Evolutionary conservation across 1,284 basidiomycete species (phyloP), one percentile per base, ranked within the genome.

Genomic region (Taiwanofungus camphoratus): DNA sequence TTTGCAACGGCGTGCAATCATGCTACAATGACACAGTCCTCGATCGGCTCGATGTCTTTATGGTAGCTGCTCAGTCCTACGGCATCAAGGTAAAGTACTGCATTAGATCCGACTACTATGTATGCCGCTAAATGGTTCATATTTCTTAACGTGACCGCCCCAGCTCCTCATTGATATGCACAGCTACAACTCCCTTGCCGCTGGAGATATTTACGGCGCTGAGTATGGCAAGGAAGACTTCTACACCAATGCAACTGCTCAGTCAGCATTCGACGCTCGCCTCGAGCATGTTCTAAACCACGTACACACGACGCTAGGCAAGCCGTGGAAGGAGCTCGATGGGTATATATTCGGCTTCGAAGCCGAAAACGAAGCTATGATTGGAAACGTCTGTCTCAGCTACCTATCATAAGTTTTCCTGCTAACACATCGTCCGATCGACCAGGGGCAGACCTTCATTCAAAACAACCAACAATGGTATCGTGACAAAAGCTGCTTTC

Each of bases 331-430:
- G 36, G 61, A 70, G 48, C 59, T 73, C 3, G 63, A 57, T 32
- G 61, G 63, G 7, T 69, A 71, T 44, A 70, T 75, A 42, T 72
- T 72, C 43, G 71, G 66, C 0, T 62, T 66, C 39, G 64, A 70
- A 55, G 67, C 69, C 6, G 64, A 73, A 54, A 72, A 73, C 41
- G 70, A 71, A 52, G 64, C 66, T 27, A 38, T 46, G 37, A 42
- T 41, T 18, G 38, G 29, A 5, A n/a, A 43, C 12, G 45, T 39
- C 11, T 27, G n/a, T 8, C 30, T 22, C 8, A 20, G 3, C 31
- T 9, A n/a, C n/a, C n/a, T n/a, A n/a, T n/a, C n/a, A n/a, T n/a
- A n/a, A n/a, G n/a, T n/a, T n/a, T n/a, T n/a, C n/a, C n/a, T n/a
- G n/a, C n/a, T n/a, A n/a, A n/a, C n/a, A n/a, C n/a, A n/a, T n/a